phyloP scores from a whole-genome alignment of 352 stramenopile genomes.

The Pythium dissimile region DNA sequence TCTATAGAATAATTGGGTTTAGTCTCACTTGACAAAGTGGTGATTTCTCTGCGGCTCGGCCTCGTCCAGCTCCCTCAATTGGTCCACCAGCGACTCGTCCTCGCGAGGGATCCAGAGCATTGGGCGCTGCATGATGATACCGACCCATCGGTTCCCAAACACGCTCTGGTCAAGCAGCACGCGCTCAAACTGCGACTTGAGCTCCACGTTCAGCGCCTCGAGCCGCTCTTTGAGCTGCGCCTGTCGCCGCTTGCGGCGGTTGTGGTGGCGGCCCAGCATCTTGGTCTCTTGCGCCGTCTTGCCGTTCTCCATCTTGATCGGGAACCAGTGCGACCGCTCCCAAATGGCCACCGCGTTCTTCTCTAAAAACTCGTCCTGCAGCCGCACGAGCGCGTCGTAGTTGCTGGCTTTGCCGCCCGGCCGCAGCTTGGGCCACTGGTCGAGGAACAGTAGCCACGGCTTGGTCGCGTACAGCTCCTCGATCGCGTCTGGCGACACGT shows the following conservation, averaged over 20 bases:
- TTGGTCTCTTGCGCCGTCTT: conserved; percentile 26
- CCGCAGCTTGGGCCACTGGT: conserved; percentile 28
- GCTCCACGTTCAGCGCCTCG: conserved; percentile 23
- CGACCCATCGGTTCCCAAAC: conserved; percentile 29
- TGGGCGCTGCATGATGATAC: conserved; percentile 30
- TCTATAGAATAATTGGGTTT: no score
- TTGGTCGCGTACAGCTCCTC: conserved; percentile 25
- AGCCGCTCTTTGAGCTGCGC: conserved; percentile 30
- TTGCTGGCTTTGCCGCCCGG: conserved; percentile 10
- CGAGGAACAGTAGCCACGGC: conserved; percentile 20
- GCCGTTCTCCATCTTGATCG: conserved; percentile 43
- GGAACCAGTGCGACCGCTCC: conserved; percentile 48
- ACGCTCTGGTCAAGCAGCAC: conserved; percentile 35
- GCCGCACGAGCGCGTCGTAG: conserved; percentile 18
- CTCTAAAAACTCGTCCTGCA: conserved; percentile 34
- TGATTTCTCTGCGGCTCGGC: conserved; percentile 33
- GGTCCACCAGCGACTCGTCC: conserved; percentile 29
- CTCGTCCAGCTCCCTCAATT: conserved; percentile 32
- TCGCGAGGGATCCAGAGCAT: conserved; percentile 41
- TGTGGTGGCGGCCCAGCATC: conserved; percentile 29
- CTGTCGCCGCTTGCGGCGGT: conserved; percentile 41
- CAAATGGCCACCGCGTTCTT: conserved; percentile 38
- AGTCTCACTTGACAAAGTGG: conserved; percentile 5
- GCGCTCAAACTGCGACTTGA: conserved; percentile 25
- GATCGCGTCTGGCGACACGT: conserved; percentile 15